Conservation (phyloP, 164 flowering plant genomes). For the Tinospora cordifolia region DNA sequence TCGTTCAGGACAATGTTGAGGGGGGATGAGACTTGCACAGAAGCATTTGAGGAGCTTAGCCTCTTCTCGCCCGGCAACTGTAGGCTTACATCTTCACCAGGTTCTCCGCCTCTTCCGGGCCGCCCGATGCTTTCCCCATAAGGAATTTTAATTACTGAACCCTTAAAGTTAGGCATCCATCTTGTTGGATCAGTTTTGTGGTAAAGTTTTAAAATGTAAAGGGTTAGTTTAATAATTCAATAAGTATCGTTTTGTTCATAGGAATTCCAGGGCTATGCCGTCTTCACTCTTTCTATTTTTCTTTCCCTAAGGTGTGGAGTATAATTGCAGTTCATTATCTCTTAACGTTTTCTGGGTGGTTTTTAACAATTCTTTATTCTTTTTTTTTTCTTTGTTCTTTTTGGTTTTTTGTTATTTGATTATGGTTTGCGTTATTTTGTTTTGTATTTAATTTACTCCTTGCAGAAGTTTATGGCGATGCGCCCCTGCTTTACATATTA, state of each 20-base stretch:
- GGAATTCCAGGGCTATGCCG: slow-evolving; percentile 1
- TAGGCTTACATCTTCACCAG: slow-evolving; percentile 22
- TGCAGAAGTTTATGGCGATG: too few relatives aligned
- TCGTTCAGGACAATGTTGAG: slow-evolving; percentile 61
- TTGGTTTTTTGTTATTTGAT: too few relatives aligned
- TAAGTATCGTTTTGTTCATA: slow-evolving; percentile 22
- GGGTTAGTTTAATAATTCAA: slow-evolving; percentile 15
- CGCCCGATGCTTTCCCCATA: slow-evolving; percentile 19
- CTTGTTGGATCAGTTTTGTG: slow-evolving; percentile 20
- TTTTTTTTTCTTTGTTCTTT: too few relatives aligned
- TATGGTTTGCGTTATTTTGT: too few relatives aligned
- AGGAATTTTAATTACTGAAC: slow-evolving; percentile 6
- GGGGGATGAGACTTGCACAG: slow-evolving; percentile 40
- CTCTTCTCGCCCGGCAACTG: slow-evolving; percentile 22
- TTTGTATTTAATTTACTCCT: too few relatives aligned
- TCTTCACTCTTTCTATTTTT: background rate
- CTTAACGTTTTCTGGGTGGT: too few relatives aligned
- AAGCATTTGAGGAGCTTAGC: slow-evolving; percentile 25
- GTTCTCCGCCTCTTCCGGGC: slow-evolving; percentile 31
- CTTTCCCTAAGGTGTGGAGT: too few relatives aligned
- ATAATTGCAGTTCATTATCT: too few relatives aligned
- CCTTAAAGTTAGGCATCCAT: background rate
- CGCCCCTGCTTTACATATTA: too few relatives aligned
- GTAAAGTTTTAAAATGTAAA: slow-evolving; percentile 20
- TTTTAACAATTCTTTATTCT: too few relatives aligned